These are phyloP conservation scores for Penicilliopsis zonata DNA, from an alignment of 495 filamentous ascomycete species.

Conservation along the genomic window DNA sequence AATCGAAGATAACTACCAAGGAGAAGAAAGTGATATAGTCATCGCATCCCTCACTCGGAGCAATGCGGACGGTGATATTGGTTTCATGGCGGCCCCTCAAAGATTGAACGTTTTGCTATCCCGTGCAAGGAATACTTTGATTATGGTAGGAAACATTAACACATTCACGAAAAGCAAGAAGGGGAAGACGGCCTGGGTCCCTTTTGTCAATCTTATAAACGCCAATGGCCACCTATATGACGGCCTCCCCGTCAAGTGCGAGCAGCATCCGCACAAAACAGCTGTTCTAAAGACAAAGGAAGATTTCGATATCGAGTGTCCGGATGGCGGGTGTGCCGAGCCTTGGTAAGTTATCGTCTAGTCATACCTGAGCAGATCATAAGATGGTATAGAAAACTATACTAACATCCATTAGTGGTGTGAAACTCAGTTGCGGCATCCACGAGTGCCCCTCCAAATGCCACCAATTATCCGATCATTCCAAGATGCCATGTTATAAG, in stretches of 20 bases:
- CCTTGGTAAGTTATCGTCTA: slow-evolving; percentile 41
- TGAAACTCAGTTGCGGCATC: slow-evolving; percentile 44
- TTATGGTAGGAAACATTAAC: slow-evolving; percentile 60
- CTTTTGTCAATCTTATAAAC: slow-evolving; percentile 48
- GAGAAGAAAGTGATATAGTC: slow-evolving; percentile 69
- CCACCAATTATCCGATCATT: slow-evolving; percentile 56
- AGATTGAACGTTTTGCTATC: slow-evolving; percentile 64
- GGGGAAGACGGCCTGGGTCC: slow-evolving; percentile 44
- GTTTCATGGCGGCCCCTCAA: slow-evolving; percentile 61
- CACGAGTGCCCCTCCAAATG: slow-evolving; percentile 53
- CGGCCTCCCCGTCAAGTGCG: slow-evolving; percentile 58
- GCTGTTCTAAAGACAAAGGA: slow-evolving; percentile 29
- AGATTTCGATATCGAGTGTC: slow-evolving; percentile 50
- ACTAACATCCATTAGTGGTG: slow-evolving; percentile 26
- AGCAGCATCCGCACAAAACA: slow-evolving; percentile 45
- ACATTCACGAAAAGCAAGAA: slow-evolving; percentile 56
- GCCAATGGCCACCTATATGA: slow-evolving; percentile 45
- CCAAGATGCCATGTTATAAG: slow-evolving; percentile 43
- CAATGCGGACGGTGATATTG: slow-evolving; percentile 52
- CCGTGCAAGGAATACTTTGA: slow-evolving; percentile 50
- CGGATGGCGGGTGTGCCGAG: slow-evolving; percentile 61
- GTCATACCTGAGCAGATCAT: background rate
- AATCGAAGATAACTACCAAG: slow-evolving; percentile 64
- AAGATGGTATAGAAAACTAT: background rate
- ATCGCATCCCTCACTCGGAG: slow-evolving; percentile 56